Percentiles rank a stretch among this genome's conserved stretches.
phyloP scores from a whole-genome alignment of 2,329 filamentous ascomycete species.

The Tolypocladium inflatum region DNA sequence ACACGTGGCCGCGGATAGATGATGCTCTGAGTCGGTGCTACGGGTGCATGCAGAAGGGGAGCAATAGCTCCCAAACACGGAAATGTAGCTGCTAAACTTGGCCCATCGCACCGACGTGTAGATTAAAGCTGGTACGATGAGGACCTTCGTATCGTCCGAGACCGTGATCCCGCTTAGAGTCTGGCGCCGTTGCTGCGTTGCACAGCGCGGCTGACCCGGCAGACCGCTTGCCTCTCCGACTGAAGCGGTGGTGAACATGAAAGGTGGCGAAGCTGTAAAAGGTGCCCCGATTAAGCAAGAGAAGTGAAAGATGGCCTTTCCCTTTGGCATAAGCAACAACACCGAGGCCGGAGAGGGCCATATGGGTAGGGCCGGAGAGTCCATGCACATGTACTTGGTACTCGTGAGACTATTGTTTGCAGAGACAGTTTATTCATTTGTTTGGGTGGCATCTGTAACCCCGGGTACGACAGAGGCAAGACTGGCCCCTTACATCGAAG shows the following conservation, averaged over 20 bases:
- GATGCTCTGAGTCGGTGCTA: neutral
- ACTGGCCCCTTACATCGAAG: constrained; percentile 22
- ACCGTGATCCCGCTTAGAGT: neutral
- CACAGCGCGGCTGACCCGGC: neutral
- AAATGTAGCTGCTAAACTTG: neutral
- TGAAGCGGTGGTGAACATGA: neutral
- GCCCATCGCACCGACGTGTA: neutral
- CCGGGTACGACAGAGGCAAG: neutral
- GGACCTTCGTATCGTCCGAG: neutral
- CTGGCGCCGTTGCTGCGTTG: neutral
- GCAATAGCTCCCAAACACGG: neutral
- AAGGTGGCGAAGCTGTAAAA: neutral
- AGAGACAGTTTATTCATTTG: neutral
- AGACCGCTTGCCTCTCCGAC: neutral
- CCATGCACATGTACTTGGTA: neutral
- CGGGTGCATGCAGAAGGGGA: neutral
- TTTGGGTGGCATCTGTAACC: too few relatives aligned
- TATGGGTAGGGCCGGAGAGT: too few relatives aligned
- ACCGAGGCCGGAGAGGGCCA: neutral
- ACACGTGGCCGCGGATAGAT: neutral
- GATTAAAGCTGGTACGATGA: neutral
- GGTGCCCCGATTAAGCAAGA: neutral
- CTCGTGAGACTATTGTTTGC: neutral
- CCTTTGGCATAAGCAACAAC: neutral
- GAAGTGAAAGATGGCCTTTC: neutral